A percentile compares a stretch with the other conserved stretches of the same genome.
Evolutionary conservation across 148 eudicot species (phyloP).

Genomic region (Talinum fruticosum): DNA sequence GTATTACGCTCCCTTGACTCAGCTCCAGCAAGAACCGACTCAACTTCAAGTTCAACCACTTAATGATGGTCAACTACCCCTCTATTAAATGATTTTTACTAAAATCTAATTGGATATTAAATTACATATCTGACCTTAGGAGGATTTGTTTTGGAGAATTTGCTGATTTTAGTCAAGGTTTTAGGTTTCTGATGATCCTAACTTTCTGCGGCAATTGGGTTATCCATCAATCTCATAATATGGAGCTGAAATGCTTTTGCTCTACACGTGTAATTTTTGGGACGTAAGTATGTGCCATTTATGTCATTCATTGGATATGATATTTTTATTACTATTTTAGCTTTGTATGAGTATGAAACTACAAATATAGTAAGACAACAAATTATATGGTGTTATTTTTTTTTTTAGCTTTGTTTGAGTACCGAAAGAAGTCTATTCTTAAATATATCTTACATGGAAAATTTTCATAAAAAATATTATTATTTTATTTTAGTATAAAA

Average conservation of each 20-base stretch:
- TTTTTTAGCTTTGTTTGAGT: too few species aligned
- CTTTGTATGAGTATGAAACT: background rate
- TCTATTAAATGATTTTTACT: background rate
- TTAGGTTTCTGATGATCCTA: too few species aligned
- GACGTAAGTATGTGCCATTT: background rate
- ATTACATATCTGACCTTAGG: background rate
- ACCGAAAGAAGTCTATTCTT: too few species aligned
- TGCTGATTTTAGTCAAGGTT: background rate
- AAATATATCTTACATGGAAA: too few species aligned
- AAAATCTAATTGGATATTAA: background rate
- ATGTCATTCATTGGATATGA: background rate
- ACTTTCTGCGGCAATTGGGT: too few species aligned
- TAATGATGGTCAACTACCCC: background rate
- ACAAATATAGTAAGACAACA: background rate
- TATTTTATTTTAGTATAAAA: too few species aligned
- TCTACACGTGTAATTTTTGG: background rate
- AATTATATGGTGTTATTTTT: too few species aligned
- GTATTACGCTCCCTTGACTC: background rate
- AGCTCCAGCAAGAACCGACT: background rate
- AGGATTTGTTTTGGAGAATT: too few species aligned
- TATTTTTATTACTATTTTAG: too few species aligned
- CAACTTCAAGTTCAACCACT: background rate
- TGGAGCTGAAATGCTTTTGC: too few species aligned
- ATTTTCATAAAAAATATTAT: too few species aligned
- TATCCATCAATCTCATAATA: too few species aligned